Evolutionary conservation across 805 yeast genomes (phyloP).

Genomic region (Candida suzukii): DNA sequence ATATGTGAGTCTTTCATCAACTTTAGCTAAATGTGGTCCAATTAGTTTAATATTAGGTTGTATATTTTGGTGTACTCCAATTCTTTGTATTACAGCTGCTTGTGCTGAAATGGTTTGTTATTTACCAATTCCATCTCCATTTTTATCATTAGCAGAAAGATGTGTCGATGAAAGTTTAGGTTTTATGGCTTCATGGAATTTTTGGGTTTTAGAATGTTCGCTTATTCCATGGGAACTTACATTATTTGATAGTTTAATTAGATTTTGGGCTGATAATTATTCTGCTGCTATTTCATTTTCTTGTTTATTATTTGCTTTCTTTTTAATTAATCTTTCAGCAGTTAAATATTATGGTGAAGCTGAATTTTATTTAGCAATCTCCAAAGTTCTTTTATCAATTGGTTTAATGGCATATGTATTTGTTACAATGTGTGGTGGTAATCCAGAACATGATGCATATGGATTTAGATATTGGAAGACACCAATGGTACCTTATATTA

Average conservation of each 20-base stretch:
- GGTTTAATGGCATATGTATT: conserved; percentile 38
- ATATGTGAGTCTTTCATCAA: conserved; percentile 35
- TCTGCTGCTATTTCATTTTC: conserved; percentile 39
- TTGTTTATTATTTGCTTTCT: conserved; percentile 33
- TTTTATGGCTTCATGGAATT: conserved; percentile 43
- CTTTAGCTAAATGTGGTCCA: conserved; percentile 35
- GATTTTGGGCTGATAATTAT: conserved; percentile 40
- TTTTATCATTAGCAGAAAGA: conserved; percentile 37
- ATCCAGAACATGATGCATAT: conserved; percentile 34
- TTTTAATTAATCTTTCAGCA: conserved; percentile 35
- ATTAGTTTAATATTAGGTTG: conserved; percentile 32
- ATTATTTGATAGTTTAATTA: conserved; percentile 38
- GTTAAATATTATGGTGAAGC: conserved; percentile 41
- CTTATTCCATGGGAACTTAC: conserved; percentile 44
- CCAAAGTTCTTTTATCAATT: conserved; percentile 35
- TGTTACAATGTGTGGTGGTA: conserved; percentile 45
- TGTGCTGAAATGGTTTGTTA: conserved; percentile 42
- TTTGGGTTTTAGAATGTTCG: conserved; percentile 40
- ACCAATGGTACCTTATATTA: conserved; percentile 29
- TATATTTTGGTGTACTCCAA: conserved; percentile 34
- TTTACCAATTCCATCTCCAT: conserved; percentile 41
- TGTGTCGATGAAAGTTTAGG: conserved; percentile 40
- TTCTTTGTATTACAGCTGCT: conserved; percentile 33
- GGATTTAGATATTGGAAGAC: conserved; percentile 28
- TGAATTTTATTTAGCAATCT: conserved; percentile 39